Evolutionary conservation across 306 rosid species (phyloP), one percentile per base, ranked within the genome.

Genomic region (Vigna angularis): DNA sequence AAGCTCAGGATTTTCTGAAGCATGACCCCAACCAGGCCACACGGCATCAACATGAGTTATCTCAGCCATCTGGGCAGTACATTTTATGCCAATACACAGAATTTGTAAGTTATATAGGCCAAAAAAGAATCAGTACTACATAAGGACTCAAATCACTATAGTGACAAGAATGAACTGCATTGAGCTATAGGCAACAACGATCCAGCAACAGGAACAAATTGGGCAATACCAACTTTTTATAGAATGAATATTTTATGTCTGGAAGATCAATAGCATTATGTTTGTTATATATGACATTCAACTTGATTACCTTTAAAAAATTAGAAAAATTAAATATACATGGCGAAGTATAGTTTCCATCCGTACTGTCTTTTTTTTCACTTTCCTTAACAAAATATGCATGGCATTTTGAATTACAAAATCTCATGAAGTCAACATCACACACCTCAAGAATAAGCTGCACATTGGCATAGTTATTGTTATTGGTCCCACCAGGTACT

Each of bases 11-110:
- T 87, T 96, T 87, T 96, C 99, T 15, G 99, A 96, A 66, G 99
- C 99, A 77, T 96, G 99, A 77, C 99, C 99, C 99, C 99, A 96
- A 78, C 99, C 99, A 76, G 99, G 99, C 98, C 99, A 96, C 73
- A 96, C 99, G 13, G 99, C 99, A 85, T 96, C 94, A 67, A 96
- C 99, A 59, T 65, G 99, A 55, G 98, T 96, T 79, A 90, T 93
- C 94, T 96, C 99, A 1, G 99, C 99, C 90, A 85, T 81, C 99
- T 96, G 91, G 44, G 55, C 47, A 79, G 67, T 16, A 76, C 72
- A 79, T 63, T 66, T 79, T 58, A 66, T 66, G 80, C 59, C 72
- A 17, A 52, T 49, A 67, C 64, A 75, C 63, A 17, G 49, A 69
- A 48, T 26, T 56, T 66, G 59, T 5, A 79, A 75, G 57, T 56